A percentile compares a stretch with the other conserved stretches of the same genome.
Conservation (phyloP, 805 yeast genomes). For the Sugiyamaella marilandica region DNA sequence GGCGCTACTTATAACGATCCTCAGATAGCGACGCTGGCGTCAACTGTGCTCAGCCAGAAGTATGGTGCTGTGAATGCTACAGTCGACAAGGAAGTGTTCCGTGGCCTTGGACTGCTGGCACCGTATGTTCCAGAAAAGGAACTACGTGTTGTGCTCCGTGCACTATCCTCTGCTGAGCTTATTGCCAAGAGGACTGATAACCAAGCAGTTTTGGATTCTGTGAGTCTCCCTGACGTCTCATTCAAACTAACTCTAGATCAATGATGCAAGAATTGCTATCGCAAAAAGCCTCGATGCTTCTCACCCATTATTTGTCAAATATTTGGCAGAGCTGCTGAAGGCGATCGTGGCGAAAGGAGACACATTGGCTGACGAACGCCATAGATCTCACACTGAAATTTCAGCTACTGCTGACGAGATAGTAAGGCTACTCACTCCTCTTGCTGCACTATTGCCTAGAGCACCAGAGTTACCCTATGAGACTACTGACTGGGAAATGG, state of each 20-base stretch:
- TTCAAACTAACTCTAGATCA: constrained; percentile 16
- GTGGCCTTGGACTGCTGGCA: constrained; percentile 61
- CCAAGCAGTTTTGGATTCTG: constrained; percentile 26
- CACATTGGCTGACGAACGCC: constrained; percentile 67
- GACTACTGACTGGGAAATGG: constrained; percentile 44
- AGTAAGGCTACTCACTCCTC: constrained; percentile 60
- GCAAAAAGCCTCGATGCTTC: constrained; percentile 18
- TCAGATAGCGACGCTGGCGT: constrained; percentile 68
- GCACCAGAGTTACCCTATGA: constrained; percentile 42
- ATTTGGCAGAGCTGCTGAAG: constrained; percentile 61
- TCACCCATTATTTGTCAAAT: constrained; percentile 49
- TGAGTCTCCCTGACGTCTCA: constrained; percentile 12
- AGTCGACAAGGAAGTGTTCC: constrained; percentile 53
- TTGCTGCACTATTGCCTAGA: constrained; percentile 69
- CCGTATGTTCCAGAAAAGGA: constrained; percentile 60
- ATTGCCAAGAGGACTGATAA: constrained; percentile 44
- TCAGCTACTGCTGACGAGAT: constrained; percentile 57
- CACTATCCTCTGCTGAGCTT: constrained; percentile 48
- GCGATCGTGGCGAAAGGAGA: constrained; percentile 76
- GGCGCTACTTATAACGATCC: constrained; percentile 63
- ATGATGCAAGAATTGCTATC: constrained; percentile 19
- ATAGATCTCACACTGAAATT: constrained; percentile 51
- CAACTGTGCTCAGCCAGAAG: constrained; percentile 79
- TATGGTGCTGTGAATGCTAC: constrained; percentile 41
- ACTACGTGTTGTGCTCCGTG: constrained; percentile 55